Conservation (phyloP, 352 stramenopile genomes). For the Aphanomyces euteiches region DNA sequence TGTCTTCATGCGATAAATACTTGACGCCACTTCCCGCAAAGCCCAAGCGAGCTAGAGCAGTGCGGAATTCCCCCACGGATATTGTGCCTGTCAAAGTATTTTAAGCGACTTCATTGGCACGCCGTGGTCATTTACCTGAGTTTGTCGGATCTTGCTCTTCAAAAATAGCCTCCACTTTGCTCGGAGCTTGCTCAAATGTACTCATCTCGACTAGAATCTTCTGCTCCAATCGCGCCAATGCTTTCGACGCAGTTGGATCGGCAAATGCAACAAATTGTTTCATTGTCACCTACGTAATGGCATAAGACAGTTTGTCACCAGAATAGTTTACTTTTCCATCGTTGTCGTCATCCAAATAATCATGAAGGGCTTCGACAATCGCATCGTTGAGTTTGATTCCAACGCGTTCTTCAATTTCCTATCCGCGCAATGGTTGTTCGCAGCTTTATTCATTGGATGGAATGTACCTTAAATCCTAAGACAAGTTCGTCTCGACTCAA, state of each 20-base stretch:
- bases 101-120: neutral
- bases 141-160: neutral
- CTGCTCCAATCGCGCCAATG: neutral
- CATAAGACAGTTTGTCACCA: too few species aligned
- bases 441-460: too few species aligned
- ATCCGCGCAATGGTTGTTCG: neutral
- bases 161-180: neutral
- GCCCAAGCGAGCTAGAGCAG: conserved; percentile 1
- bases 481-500: conserved; percentile 19
- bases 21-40: conserved; percentile 6
- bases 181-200: neutral
- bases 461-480: conserved; percentile 8
- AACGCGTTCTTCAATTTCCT: conserved; percentile 20
- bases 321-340: neutral
- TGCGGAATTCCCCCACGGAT: neutral
- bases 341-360: conserved; percentile 23
- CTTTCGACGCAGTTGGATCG: neutral
- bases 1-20: neutral
- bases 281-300: neutral
- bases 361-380: conserved; percentile 14
- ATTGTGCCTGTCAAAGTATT: conserved; percentile 4
- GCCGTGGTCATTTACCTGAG: neutral
- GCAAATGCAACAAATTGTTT: conserved; percentile 21
- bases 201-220: conserved; percentile 14
- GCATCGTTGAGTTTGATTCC: neutral